phyloP scores from a whole-genome alignment of 176 grass and related monocot genomes.

The Guadua angustifolia region DNA sequence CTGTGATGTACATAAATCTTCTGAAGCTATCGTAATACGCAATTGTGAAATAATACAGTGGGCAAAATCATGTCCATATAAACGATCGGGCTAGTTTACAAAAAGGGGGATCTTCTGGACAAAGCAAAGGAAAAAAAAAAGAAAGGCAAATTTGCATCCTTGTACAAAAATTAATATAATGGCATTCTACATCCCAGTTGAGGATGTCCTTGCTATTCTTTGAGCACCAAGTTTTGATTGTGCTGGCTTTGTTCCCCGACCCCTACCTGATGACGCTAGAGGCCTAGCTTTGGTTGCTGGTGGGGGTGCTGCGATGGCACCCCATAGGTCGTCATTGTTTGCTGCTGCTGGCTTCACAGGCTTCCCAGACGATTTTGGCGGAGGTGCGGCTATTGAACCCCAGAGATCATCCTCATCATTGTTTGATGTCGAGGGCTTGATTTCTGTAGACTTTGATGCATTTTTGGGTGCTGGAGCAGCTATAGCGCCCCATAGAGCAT shows the following conservation, averaged over 20 bases:
- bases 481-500: slow-evolving; percentile 76
- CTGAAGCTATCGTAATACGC: slow-evolving; percentile 43
- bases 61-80: slow-evolving; percentile 56
- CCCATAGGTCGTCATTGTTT: slow-evolving; percentile 74
- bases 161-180: slow-evolving; percentile 50
- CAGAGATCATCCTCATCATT: slow-evolving; percentile 72
- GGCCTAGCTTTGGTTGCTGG: slow-evolving; percentile 90
- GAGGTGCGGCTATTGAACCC: slow-evolving; percentile 85
- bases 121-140: background rate
- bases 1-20: slow-evolving; percentile 46
- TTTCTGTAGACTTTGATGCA: slow-evolving; percentile 50
- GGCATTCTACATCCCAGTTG: slow-evolving; percentile 56
- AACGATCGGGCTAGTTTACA: slow-evolving; percentile 64
- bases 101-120: slow-evolving; percentile 51
- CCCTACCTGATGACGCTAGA: slow-evolving; percentile 73
- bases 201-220: slow-evolving; percentile 74
- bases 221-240: slow-evolving; percentile 92
- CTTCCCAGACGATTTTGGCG: slow-evolving; percentile 71
- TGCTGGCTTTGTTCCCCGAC: slow-evolving; percentile 71
- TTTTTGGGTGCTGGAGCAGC: slow-evolving; percentile 63
- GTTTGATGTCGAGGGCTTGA: slow-evolving; percentile 54
- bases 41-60: slow-evolving; percentile 41
- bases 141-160: slow-evolving; percentile 36
- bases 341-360: slow-evolving; percentile 50
- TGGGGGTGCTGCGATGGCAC: slow-evolving; percentile 84